Conservation (phyloP, 129 eudicot species). For the Flaveria linearis region DNA sequence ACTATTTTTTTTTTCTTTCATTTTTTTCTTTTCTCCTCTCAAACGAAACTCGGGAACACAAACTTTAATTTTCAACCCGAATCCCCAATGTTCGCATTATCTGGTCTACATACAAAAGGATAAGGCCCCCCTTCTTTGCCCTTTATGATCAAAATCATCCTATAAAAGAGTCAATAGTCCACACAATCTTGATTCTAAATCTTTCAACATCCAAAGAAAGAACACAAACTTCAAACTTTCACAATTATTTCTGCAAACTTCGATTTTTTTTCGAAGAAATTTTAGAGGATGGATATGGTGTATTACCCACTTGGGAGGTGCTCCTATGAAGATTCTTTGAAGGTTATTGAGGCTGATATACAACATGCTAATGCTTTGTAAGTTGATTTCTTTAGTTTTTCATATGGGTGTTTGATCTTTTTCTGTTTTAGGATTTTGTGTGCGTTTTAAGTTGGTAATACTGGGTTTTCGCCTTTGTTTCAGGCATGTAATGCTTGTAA, state of each 20-base stretch:
- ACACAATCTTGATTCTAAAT: constrained; percentile 11
- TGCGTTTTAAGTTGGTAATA: constrained; percentile 23
- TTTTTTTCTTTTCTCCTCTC: too few species aligned
- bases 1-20: too few species aligned
- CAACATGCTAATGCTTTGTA: constrained; percentile 92
- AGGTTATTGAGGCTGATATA: constrained; percentile 80
- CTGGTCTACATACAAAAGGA: constrained; percentile 24
- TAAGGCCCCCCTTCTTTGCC: constrained; percentile 30
- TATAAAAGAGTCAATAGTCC: constrained; percentile 13
- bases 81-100: constrained; percentile 12
- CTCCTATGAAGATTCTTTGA: constrained; percentile 78
- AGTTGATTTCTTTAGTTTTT: constrained; percentile 29
- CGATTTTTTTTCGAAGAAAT: neutral
- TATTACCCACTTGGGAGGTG: constrained; percentile 67
- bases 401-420: constrained; percentile 12
- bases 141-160: constrained; percentile 28
- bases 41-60: too few species aligned
- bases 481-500: constrained; percentile 75
- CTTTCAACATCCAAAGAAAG: constrained; percentile 20
- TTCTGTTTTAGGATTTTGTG: constrained; percentile 25
- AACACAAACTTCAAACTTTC: constrained; percentile 23
- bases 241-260: neutral
- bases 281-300: constrained; percentile 69
- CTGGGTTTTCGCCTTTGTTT: constrained; percentile 3
- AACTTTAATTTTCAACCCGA: neutral